Evolutionary conservation across 345 rosid genomes (phyloP).

Genomic region (Citrus unshiu): DNA sequence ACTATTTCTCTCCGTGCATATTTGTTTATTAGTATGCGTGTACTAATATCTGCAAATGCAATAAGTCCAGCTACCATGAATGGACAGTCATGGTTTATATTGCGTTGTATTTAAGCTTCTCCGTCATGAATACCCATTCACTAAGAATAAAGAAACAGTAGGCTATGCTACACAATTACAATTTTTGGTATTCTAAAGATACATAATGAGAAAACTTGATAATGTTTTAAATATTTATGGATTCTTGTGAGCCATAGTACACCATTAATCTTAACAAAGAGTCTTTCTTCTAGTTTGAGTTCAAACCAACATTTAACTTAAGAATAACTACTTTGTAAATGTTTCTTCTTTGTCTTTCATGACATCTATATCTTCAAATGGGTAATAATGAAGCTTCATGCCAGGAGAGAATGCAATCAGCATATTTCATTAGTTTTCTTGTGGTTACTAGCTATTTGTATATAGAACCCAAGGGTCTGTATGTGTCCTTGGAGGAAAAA

Average conservation of each 20-base stretch:
- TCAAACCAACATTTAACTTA: neutral
- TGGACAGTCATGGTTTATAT: neutral
- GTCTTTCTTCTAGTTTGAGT: neutral
- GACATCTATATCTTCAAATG: neutral
- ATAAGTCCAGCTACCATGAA: neutral
- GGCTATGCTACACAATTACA: neutral
- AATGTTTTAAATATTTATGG: neutral
- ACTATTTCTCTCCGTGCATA: neutral
- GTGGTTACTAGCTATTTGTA: neutral
- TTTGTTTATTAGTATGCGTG: neutral
- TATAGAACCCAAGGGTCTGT: neutral
- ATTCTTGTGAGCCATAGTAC: neutral
- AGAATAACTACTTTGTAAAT: neutral
- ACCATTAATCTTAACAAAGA: neutral
- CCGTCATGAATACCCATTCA: neutral
- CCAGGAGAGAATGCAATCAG: neutral
- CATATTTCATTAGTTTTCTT: neutral
- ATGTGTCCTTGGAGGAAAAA: neutral
- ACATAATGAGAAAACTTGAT: neutral
- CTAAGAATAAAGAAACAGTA: neutral
- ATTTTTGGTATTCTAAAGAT: neutral
- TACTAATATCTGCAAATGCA: neutral
- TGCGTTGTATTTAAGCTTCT: neutral
- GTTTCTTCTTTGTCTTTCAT: neutral
- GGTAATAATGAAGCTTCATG: neutral